Evolutionary conservation across 768 basidiomycete species (phyloP), one percentile per base, ranked within the genome.

Genomic region (Hygrocybe punicea): DNA sequence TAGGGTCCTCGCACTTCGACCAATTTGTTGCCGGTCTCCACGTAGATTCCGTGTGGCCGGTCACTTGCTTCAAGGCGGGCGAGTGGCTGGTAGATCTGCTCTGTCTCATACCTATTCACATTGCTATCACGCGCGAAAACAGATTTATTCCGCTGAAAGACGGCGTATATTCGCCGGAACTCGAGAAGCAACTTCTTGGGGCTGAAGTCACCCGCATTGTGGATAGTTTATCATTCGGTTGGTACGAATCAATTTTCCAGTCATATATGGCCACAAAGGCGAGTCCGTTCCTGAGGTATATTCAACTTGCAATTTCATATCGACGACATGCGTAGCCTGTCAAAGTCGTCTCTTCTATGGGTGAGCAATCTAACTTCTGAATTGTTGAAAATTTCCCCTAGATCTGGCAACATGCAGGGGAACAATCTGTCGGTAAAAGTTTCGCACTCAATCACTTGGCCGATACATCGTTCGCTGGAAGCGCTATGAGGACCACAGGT

Each of bases 301-400:
- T n/a, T 53, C 44, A 45, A 2, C 35, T 46, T 19, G 29, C 13
- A n/a, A 47, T 9, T 35, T 2, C 8, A 13, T 45, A 51, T 48
- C 24, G 36, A 33, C 52, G 54, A 39, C 36, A 46, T 39, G 51
- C 37, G 13, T 53, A 85, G 81, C 84, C 83, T 2, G 83, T 86
- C 13, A 79, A 76, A 59, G 85, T 85, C 3, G 84, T 85, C 1
- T 83, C 84, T 0, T 86, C 84, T 0, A 85, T 85, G 85, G 84
- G 79, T 73, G 57, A 56, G 68, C 56, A 10, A 10, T 49, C 39
- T 47, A 17, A 9, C 17, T 51, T 36, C 5, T 7, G 6, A 8
- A 16, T 3, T 34, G 16, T 46, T 3, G 10, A 3, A 35, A 29
- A 33, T 44, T 11, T 21, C 11, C 9, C 1, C n/a, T 45, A 25